Percentiles rank a stretch among this genome's conserved stretches.
Evolutionary conservation across 371 early-diverging fungal genomes (phyloP).

Genomic region (Rhizomucor miehei): DNA sequence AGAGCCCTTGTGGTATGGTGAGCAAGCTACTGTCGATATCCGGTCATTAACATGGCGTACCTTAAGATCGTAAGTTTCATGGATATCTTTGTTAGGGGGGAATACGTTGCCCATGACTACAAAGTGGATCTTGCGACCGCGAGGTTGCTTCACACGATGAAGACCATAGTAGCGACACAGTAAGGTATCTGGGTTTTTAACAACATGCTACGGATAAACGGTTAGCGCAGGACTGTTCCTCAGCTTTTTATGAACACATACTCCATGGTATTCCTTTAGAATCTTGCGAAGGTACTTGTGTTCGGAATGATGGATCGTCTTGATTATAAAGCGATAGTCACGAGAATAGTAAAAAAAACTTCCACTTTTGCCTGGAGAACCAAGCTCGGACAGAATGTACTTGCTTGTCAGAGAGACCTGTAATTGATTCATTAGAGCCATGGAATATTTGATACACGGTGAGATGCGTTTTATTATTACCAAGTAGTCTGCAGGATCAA

Average conservation of each 20-base stretch:
- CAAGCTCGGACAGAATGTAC: slow-evolving; percentile 94
- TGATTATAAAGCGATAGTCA: slow-evolving; percentile 98
- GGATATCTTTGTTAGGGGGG: slow-evolving; percentile 95
- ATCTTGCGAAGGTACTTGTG: slow-evolving; percentile 91
- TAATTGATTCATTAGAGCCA: not conserved
- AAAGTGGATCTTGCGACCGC: slow-evolving; percentile 93
- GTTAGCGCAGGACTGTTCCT: not conserved
- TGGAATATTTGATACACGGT: too few relatives aligned
- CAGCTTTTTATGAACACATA: slow-evolving; percentile 19
- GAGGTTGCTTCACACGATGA: slow-evolving; percentile 93
- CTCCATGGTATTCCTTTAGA: slow-evolving; percentile 82
- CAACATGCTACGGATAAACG: slow-evolving; percentile 68
- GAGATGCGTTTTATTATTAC: too few relatives aligned
- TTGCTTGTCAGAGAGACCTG: slow-evolving; percentile 92
- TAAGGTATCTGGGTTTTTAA: slow-evolving; percentile 87
- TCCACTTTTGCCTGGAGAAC: slow-evolving; percentile 96
- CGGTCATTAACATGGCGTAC: slow-evolving; percentile 20
- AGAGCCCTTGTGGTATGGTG: slow-evolving; percentile 51
- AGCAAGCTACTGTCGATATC: not conserved
- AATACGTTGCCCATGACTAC: slow-evolving; percentile 99
- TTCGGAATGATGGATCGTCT: slow-evolving; percentile 94
- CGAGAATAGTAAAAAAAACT: slow-evolving; percentile 97
- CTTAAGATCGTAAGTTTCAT: slow-evolving; percentile 96
- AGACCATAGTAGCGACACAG: slow-evolving; percentile 93
- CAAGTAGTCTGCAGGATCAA: slow-evolving; percentile 93